Base-by-base conservation (phyloP, 2,329 filamentous ascomycete species). In the Aphanocladium album region DNA sequence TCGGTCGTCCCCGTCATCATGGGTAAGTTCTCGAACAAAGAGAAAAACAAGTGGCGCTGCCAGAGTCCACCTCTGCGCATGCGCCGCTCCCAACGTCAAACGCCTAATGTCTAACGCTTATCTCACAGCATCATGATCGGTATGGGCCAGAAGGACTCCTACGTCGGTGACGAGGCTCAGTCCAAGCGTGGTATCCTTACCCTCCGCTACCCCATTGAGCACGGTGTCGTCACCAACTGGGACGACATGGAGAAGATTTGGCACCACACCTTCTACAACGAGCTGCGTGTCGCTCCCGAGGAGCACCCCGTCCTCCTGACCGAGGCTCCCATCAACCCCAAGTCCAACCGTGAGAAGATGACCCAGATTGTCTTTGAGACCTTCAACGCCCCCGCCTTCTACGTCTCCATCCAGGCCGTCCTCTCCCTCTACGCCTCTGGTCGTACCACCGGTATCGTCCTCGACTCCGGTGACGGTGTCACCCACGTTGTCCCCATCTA, bases 331-430 rank as follows among this genome's bases (percentile, higher is more conserved):
- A 98, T 99, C 89, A 99, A 99, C 89, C 95, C 95, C 80, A 98
- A 98, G 88, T 96, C 91, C 85, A 99, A 99, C 88, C 91, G 95
- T 89, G 95, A 99, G 88, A 99, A 99, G 92, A 99, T 99, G 95
- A 98, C 95, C 72, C 95, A 99, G 85, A 99, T 99, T 70, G 93
- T 99, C 79, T 99, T 99, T 85, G 95, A 99, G 89, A 99, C 95
- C 73, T 99, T 99, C 89, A 98, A 99, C 85, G 93, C 95, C 74
- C 95, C 95, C 71, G 95, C 95, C 72, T 98, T 99, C 89, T 99
- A 99, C 87, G 95, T 99, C 85, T 98, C 95, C 76, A 99, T 99
- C 81, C 93, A 98, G 88, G 95, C 95, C 78, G 95, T 99, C 69
- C 87, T 99, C 73, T 99, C 95, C 67, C 90, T 99, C 79, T 99